Conservation (phyloP, 140 eudicot species). For the Anethum foeniculum region DNA sequence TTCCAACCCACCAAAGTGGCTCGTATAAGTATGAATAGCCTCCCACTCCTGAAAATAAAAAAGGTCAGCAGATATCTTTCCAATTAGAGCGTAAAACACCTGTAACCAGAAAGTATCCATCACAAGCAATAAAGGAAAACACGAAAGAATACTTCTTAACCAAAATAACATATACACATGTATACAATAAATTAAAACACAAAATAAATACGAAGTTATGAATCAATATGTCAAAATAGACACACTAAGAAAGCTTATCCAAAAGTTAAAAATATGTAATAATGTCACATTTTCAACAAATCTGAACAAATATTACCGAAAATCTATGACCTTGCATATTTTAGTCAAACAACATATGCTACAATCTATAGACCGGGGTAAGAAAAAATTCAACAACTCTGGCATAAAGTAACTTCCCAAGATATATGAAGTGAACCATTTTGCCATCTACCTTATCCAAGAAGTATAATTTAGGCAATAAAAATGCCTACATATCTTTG, state of each 20-base stretch:
- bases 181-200: background rate
- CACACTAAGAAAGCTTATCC: background rate
- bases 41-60: conserved; percentile 8
- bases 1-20: conserved; percentile 8
- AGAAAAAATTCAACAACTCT: background rate
- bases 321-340: background rate
- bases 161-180: background rate
- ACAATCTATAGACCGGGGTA: background rate
- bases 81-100: conserved; percentile 3
- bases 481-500: background rate
- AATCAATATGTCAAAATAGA: background rate
- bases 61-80: background rate
- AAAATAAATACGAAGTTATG: background rate
- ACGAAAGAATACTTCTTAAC: background rate
- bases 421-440: background rate
- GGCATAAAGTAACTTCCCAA: background rate
- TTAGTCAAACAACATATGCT: background rate
- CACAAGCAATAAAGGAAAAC: background rate
- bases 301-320: background rate
- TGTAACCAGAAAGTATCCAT: conserved; percentile 5
- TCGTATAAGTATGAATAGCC: conserved; percentile 8
- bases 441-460: background rate
- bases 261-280: background rate
- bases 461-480: background rate
- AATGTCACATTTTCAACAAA: background rate